Evolutionary conservation across 345 rosid species (phyloP).

Genomic region (Raphanus sativus): DNA sequence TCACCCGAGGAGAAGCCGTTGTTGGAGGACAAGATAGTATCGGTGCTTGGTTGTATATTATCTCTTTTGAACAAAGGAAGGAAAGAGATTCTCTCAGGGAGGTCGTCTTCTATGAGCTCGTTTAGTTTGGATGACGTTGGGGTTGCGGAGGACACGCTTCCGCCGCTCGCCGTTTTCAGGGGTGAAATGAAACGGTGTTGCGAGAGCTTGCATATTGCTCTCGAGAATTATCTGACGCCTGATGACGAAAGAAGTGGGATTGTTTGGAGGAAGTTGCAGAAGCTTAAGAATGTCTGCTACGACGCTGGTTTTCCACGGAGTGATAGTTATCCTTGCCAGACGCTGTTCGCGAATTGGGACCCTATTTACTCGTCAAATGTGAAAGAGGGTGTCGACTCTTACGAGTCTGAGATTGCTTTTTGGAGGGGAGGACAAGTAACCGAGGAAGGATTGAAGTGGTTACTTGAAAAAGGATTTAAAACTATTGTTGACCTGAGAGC

Average conservation of each 20-base stretch:
- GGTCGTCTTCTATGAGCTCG: slow-evolving; percentile 55
- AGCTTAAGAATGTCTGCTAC: slow-evolving; percentile 89
- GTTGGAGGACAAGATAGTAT: slow-evolving; percentile 86
- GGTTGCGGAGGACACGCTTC: slow-evolving; percentile 65
- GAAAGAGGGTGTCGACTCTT: slow-evolving; percentile 49
- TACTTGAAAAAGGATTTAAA: slow-evolving; percentile 69
- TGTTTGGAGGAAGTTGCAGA: slow-evolving; percentile 91
- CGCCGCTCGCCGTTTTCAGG: slow-evolving; percentile 90
- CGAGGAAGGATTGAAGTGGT: slow-evolving; percentile 83
- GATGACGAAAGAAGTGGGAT: slow-evolving; percentile 62
- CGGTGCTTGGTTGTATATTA: slow-evolving; percentile 86
- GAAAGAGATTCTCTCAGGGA: slow-evolving; percentile 90
- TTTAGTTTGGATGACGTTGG: slow-evolving; percentile 65
- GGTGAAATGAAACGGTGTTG: slow-evolving; percentile 95
- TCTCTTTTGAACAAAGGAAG: slow-evolving; percentile 86
- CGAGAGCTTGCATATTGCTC: slow-evolving; percentile 92
- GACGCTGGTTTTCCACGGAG: slow-evolving; percentile 79
- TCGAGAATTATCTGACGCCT: slow-evolving; percentile 74
- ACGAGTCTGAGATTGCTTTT: slow-evolving; percentile 72
- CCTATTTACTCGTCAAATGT: slow-evolving; percentile 61
- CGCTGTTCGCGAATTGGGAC: slow-evolving; percentile 79
- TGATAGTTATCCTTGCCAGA: slow-evolving; percentile 69
- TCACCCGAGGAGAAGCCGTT: slow-evolving; percentile 78
- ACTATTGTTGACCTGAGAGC: slow-evolving; percentile 87
- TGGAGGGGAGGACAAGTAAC: slow-evolving; percentile 94